Conservation (phyloP, 1,139 yeast species). For the Suhomyces choctaworum region DNA sequence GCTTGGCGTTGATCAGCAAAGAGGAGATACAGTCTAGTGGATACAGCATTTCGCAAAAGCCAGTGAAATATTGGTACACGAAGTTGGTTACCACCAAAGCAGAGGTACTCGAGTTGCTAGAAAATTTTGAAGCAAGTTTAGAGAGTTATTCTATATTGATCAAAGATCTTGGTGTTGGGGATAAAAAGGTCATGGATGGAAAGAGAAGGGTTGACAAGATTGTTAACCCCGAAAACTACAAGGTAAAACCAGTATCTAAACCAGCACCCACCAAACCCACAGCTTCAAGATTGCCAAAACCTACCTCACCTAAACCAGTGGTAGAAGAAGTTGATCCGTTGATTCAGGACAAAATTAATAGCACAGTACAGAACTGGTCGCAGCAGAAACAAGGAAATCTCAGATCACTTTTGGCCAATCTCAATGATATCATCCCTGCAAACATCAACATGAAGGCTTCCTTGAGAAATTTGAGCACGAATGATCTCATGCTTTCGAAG, state of each 20-base stretch:
- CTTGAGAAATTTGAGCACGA: constrained; percentile 37
- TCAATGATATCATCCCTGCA: constrained; percentile 24
- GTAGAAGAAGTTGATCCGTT: constrained; percentile 15
- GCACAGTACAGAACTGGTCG: constrained; percentile 21
- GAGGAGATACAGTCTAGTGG: constrained; percentile 26
- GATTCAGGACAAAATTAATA: constrained; percentile 17
- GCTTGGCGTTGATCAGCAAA: constrained; percentile 56
- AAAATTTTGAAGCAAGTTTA: constrained; percentile 65
- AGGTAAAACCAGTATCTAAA: constrained; percentile 17
- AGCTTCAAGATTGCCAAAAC: constrained; percentile 20
- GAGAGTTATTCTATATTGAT: constrained; percentile 61
- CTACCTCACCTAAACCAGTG: constrained; percentile 4
- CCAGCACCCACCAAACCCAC: constrained; percentile 11
- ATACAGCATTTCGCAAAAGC: constrained; percentile 47
- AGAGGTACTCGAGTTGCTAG: constrained; percentile 79
- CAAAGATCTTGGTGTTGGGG: constrained; percentile 60
- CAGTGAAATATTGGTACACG: constrained; percentile 68
- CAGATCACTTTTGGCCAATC: constrained; percentile 22
- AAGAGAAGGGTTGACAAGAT: constrained; percentile 74
- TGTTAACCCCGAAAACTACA: constrained; percentile 47
- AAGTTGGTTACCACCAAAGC: constrained; percentile 73
- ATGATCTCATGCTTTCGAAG: constrained; percentile 86
- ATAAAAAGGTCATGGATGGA: constrained; percentile 72
- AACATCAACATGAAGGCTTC: constrained; percentile 17
- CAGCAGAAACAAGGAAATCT: constrained; percentile 23